A percentile compares a stretch with the other conserved stretches of the same genome.
These are phyloP conservation scores for Ceratocystis harringtonii DNA, from an alignment of 2,329 filamentous ascomycete genomes.

Conservation along the genomic window DNA sequence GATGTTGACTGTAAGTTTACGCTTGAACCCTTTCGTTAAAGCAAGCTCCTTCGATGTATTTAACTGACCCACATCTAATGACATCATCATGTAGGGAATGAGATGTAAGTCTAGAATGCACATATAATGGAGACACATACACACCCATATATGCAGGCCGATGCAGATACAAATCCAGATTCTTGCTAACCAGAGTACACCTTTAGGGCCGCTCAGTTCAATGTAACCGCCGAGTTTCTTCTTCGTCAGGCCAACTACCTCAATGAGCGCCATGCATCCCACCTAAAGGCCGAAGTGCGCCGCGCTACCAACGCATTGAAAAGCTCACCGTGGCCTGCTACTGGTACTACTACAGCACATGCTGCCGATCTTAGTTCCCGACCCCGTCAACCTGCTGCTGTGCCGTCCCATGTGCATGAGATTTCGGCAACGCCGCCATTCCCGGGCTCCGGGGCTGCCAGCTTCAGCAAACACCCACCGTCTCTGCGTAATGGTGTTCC, in stretches of 20 bases:
- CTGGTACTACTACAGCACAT: constrained; percentile 42
- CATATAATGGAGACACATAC: not conserved
- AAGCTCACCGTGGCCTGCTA: constrained; percentile 38
- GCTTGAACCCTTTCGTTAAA: not conserved
- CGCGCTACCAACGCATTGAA: constrained; percentile 48
- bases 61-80: constrained; percentile 18
- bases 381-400: constrained; percentile 26
- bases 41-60: not conserved
- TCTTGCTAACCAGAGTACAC: constrained; percentile 1
- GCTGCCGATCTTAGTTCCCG: constrained; percentile 24
- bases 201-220: constrained; percentile 54
- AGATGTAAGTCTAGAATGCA: constrained; percentile 43
- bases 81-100: constrained; percentile 43
- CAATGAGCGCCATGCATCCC: constrained; percentile 77
- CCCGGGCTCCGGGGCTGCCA: not conserved
- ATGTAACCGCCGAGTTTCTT: constrained; percentile 76
- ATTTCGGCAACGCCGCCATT: constrained; percentile 4
- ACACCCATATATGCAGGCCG: not conserved
- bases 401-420: constrained; percentile 20
- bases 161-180: too few relatives aligned
- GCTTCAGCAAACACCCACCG: not conserved
- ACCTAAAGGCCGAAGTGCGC: constrained; percentile 79
- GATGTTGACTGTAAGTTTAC: constrained; percentile 56
- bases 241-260: constrained; percentile 89
- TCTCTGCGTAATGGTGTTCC: not conserved